phyloP scores from a whole-genome alignment of 2,329 filamentous ascomycete genomes.

The Calcarisporium arbuscula region DNA sequence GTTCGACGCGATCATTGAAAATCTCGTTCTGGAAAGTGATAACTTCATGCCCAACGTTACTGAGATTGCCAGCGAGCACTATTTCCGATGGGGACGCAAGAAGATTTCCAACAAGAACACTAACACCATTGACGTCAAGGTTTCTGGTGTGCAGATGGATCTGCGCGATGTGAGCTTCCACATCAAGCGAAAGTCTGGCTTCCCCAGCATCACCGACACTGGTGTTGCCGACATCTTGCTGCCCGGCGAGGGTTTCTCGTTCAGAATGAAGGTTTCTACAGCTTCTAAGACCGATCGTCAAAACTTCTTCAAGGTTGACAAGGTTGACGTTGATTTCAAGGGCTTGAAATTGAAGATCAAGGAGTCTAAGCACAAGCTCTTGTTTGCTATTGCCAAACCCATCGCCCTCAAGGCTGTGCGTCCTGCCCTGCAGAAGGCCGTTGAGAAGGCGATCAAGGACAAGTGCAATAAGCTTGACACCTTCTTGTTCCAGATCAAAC shows the following conservation, averaged over 20 bases:
- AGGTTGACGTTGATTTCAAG: conserved; percentile 76
- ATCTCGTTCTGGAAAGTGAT: conserved; percentile 90
- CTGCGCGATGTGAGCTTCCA: conserved; percentile 88
- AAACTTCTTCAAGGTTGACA: conserved; percentile 93
- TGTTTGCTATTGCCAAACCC: conserved; percentile 84
- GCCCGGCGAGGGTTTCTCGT: conserved; percentile 80
- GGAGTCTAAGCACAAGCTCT: conserved; percentile 89
- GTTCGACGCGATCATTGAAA: conserved; percentile 87
- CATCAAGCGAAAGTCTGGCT: conserved; percentile 89
- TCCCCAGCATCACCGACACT: conserved; percentile 79
- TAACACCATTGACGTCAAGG: conserved; percentile 76
- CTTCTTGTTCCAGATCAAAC: conserved; percentile 69
- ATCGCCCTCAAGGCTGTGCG: conserved; percentile 77
- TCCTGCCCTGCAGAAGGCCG: conserved; percentile 76
- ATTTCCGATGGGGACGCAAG: conserved; percentile 92
- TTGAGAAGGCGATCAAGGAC: conserved; percentile 85
- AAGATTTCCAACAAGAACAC: conserved; percentile 72
- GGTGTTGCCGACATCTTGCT: conserved; percentile 87
- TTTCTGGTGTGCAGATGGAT: conserved; percentile 89
- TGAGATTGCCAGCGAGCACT: conserved; percentile 87
- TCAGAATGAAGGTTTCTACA: conserved; percentile 83
- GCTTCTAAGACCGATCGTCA: conserved; percentile 68
- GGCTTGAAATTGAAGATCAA: conserved; percentile 82
- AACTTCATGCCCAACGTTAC: conserved; percentile 92
- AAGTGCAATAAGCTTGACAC: conserved; percentile 70